Conservation (phyloP, 768 basidiomycete genomes). For the Glaciozyma martinii region DNA sequence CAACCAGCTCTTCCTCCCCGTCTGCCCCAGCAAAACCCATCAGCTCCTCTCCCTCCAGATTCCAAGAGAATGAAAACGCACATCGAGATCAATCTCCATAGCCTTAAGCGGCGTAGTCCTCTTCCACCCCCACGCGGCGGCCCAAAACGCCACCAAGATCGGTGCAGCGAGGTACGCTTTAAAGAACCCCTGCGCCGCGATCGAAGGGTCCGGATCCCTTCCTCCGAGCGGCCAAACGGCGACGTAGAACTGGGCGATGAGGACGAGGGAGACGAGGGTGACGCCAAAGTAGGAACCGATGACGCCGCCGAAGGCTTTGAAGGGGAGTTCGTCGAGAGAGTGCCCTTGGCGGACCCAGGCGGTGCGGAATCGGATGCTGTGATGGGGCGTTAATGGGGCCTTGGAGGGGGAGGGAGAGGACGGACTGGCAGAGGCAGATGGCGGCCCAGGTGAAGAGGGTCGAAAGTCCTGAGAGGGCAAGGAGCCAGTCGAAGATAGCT, state of each 20-base stretch:
- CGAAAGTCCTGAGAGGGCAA: constrained; percentile 58
- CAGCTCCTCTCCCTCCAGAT: no score
- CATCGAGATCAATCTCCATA: constrained; percentile 33
- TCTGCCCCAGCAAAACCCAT: no score
- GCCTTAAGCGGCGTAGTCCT: constrained; percentile 23
- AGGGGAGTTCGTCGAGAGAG: constrained; percentile 31
- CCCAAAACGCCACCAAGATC: constrained; percentile 31
- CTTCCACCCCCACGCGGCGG: constrained; percentile 29
- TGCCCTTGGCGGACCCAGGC: constrained; percentile 34
- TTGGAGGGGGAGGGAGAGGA: neutral
- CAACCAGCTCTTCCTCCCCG: constrained; percentile 32
- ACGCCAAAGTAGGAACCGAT: constrained; percentile 28
- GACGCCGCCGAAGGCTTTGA: constrained; percentile 29
- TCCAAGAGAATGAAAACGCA: neutral
- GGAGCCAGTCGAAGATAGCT: constrained; percentile 47
- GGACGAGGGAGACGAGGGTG: constrained; percentile 29
- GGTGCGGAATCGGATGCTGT: constrained; percentile 34
- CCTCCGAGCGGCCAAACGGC: neutral
- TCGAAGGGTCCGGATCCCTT: neutral
- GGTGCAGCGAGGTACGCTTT: constrained; percentile 16
- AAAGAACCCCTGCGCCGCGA: constrained; percentile 26
- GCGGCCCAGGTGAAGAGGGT: constrained; percentile 60
- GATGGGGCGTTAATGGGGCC: neutral
- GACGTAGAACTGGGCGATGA: constrained; percentile 34
- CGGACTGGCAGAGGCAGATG: constrained; percentile 39